Base-by-base conservation (phyloP, 1,284 basidiomycete genomes). In the Naganishia cerealis region DNA sequence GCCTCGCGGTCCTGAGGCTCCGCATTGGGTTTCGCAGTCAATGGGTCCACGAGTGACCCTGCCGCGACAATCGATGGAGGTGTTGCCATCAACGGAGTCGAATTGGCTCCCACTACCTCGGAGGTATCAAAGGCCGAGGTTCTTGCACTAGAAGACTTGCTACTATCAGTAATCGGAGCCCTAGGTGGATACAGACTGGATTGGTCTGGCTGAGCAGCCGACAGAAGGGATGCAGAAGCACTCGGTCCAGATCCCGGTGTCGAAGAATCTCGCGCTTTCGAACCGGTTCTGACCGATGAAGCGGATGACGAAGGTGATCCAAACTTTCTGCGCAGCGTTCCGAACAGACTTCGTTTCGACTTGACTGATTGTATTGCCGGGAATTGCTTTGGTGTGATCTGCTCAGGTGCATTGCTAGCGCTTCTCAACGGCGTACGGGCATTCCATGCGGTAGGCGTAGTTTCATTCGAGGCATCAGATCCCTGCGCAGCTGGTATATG, bases 351-450 rank as follows among this genome's bases (percentile, higher is more conserved):
- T 52, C 48, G 48, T 52, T 63, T 63, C 15, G 50, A 52, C 53
- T 63, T 63, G 38, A 63, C 61, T 9, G 61, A 63, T 40, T 50
- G 53, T 36, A 63, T 21, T 13, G 61, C 61, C 13, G 61, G 61
- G 18, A 50, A 63, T n/a, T 54, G 38, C 29, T 39, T 26, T 9
- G 50, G 26, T 13, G 26, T 18, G 26, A n/a, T 59, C 18, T 24
- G 15, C 15, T 15, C 16, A 7, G 50, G 18, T 3, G 38, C 12
- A 33, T 50, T n/a, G 8, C n/a, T 9, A 50, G n/a, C 46, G 24
- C 46, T 50, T 15, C 10, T 50, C 13, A 50, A 21, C n/a, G 46
- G 46, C 24, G 46, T 50, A 8, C n/a, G 46, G 10, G 46, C 46
- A 24, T 21, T n/a, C 24, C n/a, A 3, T 21, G 46, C 18, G n/a